phyloP scores from a whole-genome alignment of 768 basidiomycete species.

The Glaciozyma martinii region DNA sequence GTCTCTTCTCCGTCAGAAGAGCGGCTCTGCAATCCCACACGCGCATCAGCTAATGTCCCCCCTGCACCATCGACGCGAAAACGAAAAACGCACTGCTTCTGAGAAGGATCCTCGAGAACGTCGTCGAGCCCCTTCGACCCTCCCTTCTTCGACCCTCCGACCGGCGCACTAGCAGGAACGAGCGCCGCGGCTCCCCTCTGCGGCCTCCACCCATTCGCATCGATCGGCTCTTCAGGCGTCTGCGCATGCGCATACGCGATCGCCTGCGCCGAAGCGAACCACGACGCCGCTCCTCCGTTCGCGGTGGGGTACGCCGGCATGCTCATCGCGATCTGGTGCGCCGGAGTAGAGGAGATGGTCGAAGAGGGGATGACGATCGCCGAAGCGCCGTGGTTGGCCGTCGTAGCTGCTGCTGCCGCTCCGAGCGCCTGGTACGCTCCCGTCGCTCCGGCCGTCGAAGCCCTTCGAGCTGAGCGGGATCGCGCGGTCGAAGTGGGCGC shows the following conservation, averaged over 20 bases:
- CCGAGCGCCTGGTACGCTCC: conserved; percentile 35
- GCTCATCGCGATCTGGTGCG: conserved; percentile 33
- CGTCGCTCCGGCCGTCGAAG: conserved; percentile 47
- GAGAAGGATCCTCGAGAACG: conserved; percentile 17
- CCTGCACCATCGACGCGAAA: not conserved
- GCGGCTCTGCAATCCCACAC: not conserved
- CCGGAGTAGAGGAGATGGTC: conserved; percentile 45
- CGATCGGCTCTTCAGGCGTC: not conserved
- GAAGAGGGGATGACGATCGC: conserved; percentile 61
- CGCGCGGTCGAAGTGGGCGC: conserved; percentile 42
- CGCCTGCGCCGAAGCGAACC: not conserved
- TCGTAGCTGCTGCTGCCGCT: conserved; percentile 47
- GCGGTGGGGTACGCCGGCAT: conserved; percentile 13
- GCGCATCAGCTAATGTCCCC: not conserved
- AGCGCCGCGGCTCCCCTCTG: not conserved
- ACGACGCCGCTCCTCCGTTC: not conserved
- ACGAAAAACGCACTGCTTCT: not conserved
- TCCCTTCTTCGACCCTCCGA: not conserved
- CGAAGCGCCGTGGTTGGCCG: conserved; percentile 43
- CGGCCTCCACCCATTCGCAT: conserved; percentile 15
- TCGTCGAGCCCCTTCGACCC: conserved; percentile 12
- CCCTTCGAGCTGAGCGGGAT: conserved; percentile 35
- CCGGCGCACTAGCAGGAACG: conserved; percentile 8
- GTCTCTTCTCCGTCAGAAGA: conserved; percentile 57
- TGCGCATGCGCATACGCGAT: not conserved